Conservation (phyloP, 2,329 filamentous ascomycete species). For the Botryotinia narcissicola region DNA sequence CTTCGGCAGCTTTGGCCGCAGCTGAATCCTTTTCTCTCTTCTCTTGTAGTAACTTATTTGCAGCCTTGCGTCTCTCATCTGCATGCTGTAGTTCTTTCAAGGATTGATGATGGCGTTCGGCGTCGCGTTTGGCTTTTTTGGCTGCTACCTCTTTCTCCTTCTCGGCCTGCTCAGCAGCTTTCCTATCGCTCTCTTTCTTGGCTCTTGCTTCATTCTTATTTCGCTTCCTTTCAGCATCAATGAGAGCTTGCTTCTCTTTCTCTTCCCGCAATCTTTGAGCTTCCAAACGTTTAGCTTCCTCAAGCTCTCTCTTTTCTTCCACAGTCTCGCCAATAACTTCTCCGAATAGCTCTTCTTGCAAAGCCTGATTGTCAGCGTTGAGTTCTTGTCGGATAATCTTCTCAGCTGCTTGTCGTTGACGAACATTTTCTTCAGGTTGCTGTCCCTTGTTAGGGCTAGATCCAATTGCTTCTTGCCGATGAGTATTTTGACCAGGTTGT, state of each 20-base stretch:
- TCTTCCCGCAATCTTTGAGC: conserved; percentile 1
- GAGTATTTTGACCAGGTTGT: background rate
- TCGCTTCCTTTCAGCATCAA: background rate
- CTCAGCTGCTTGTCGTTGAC: conserved; percentile 26
- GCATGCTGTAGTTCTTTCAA: conserved; percentile 3
- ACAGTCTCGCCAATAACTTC: conserved; percentile 25
- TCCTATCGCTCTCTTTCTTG: conserved; percentile 16
- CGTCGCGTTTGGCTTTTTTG: conserved; percentile 20
- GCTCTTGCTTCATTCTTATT: conserved; percentile 11
- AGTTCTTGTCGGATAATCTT: conserved; percentile 26
- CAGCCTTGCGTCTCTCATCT: conserved; percentile 14
- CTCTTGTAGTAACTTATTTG: conserved; percentile 17
- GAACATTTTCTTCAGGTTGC: background rate
- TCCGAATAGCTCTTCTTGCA: conserved; percentile 28
- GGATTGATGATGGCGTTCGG: conserved; percentile 18
- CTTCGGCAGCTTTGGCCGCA: conserved; percentile 3
- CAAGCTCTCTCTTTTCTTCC: conserved; percentile 16
- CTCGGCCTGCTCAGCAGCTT: conserved; percentile 15
- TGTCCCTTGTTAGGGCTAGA: background rate
- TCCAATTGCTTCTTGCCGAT: background rate
- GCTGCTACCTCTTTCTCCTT: conserved; percentile 20
- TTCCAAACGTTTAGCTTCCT: background rate
- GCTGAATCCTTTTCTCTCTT: conserved; percentile 20
- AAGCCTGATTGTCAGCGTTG: conserved; percentile 13
- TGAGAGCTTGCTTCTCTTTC: background rate